A percentile compares a stretch with the other conserved stretches of the same genome.
Conservation (phyloP, 768 basidiomycete genomes). For the Tulasnella sp. region DNA sequence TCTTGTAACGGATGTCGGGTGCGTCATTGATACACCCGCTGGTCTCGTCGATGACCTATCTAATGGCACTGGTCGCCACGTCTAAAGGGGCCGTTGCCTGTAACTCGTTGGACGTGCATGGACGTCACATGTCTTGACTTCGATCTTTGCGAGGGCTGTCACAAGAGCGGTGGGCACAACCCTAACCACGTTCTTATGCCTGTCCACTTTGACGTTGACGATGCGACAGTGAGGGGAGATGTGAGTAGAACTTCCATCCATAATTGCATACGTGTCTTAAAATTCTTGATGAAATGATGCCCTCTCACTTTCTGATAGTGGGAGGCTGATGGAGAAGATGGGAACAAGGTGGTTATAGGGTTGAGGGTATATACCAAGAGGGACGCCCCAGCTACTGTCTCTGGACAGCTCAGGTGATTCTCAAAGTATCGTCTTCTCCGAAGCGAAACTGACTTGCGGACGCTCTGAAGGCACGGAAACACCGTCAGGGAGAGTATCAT, state of each 20-base stretch:
- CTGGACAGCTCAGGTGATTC: not conserved
- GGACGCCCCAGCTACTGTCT: not conserved
- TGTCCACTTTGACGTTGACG: not conserved
- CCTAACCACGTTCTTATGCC: not conserved
- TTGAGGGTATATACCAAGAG: not conserved
- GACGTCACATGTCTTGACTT: not conserved
- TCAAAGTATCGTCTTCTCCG: not conserved
- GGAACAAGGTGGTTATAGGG: not conserved
- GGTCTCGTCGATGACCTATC: too few relatives aligned
- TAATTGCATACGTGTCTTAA: too few relatives aligned
- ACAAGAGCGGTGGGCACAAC: not conserved
- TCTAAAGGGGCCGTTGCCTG: too few relatives aligned
- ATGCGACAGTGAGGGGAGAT: too few relatives aligned
- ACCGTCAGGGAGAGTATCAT: too few relatives aligned
- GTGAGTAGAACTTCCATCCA: too few relatives aligned
- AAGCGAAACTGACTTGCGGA: not conserved
- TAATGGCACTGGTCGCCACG: too few relatives aligned
- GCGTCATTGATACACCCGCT: too few relatives aligned
- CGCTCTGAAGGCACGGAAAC: too few relatives aligned
- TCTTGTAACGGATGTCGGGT: too few relatives aligned
- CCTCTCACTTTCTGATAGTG: too few relatives aligned
- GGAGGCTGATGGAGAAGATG: not conserved
- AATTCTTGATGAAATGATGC: not conserved
- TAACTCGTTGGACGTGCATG: too few relatives aligned
- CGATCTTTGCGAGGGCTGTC: not conserved